phyloP scores from a whole-genome alignment of 2,329 filamentous ascomycete species.

The Fusarium robinianum region DNA sequence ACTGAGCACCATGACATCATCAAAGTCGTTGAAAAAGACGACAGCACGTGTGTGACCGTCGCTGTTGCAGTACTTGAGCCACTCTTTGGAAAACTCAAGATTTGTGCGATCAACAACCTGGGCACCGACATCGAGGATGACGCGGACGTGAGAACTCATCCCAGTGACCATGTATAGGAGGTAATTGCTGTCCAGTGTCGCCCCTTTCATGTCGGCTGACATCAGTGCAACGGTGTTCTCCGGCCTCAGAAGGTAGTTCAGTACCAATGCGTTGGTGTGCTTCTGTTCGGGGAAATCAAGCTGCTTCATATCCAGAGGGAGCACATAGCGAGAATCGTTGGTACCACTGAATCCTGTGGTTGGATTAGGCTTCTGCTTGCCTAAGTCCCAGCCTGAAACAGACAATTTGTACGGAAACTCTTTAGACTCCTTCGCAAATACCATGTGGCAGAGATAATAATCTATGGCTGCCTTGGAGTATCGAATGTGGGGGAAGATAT shows the following conservation, averaged over 20 bases:
- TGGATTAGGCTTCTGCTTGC: neutral
- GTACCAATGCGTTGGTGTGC: slow-evolving; percentile 67
- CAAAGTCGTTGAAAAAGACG: slow-evolving; percentile 54
- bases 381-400: slow-evolving; percentile 66
- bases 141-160: slow-evolving; percentile 20
- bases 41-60: slow-evolving; percentile 46
- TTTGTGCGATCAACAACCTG: slow-evolving; percentile 66
- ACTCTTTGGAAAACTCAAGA: slow-evolving; percentile 50
- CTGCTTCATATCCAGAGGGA: slow-evolving; percentile 66
- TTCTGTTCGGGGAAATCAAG: slow-evolving; percentile 59
- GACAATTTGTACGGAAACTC: slow-evolving; percentile 68
- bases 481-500: slow-evolving; percentile 58
- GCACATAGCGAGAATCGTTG: slow-evolving; percentile 63
- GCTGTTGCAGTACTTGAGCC: slow-evolving; percentile 52
- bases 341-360: slow-evolving; percentile 76
- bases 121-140: slow-evolving; percentile 68
- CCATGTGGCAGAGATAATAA: slow-evolving; percentile 62
- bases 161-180: slow-evolving; percentile 42
- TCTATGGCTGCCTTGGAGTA: slow-evolving; percentile 61
- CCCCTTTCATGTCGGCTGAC: neutral
- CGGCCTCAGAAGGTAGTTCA: slow-evolving; percentile 59
- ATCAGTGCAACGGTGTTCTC: slow-evolving; percentile 48
- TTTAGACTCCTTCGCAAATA: slow-evolving; percentile 65
- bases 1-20: slow-evolving; percentile 27
- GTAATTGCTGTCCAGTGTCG: slow-evolving; percentile 23